phyloP scores from a whole-genome alignment of 345 rosid species.

The Dovyalis caffra region DNA sequence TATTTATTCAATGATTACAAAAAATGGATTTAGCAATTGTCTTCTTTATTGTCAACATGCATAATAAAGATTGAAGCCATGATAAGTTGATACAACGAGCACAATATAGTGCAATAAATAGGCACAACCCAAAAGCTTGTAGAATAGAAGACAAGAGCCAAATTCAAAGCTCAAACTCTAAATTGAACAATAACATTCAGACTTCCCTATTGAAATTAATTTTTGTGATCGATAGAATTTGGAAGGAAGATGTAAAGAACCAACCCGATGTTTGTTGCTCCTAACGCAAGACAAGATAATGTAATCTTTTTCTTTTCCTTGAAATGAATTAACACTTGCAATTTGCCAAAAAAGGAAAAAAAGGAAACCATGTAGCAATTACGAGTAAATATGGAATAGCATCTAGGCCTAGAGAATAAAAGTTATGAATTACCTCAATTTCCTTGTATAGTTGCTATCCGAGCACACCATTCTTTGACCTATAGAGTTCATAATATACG shows the following conservation, averaged over 20 bases:
- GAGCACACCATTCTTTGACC: conserved; percentile 96
- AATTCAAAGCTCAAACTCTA: background rate
- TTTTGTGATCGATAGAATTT: background rate
- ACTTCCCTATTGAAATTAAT: background rate
- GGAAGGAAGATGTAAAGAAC: conserved; percentile 11
- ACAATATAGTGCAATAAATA: background rate
- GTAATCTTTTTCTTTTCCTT: conserved; percentile 98
- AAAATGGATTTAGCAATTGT: background rate
- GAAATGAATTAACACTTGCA: conserved; percentile 99
- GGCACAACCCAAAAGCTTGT: background rate
- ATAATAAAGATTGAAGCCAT: background rate
- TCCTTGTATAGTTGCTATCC: conserved; percentile 98
- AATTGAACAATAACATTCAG: background rate
- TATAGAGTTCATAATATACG: conserved; percentile 95
- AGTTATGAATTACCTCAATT: conserved; percentile 67
- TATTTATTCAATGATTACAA: background rate
- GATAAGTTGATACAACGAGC: background rate
- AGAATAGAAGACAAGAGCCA: background rate
- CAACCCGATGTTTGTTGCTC: conserved; percentile 99
- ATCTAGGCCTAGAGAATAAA: background rate
- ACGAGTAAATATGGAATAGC: conserved; percentile 3
- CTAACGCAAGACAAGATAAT: conserved; percentile 97
- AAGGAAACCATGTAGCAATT: conserved; percentile 7
- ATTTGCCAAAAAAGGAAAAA: conserved; percentile 52
- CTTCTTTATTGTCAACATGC: background rate